Conservation (phyloP, 1,139 yeast species). For the Magnusiomyces suaveolens region DNA sequence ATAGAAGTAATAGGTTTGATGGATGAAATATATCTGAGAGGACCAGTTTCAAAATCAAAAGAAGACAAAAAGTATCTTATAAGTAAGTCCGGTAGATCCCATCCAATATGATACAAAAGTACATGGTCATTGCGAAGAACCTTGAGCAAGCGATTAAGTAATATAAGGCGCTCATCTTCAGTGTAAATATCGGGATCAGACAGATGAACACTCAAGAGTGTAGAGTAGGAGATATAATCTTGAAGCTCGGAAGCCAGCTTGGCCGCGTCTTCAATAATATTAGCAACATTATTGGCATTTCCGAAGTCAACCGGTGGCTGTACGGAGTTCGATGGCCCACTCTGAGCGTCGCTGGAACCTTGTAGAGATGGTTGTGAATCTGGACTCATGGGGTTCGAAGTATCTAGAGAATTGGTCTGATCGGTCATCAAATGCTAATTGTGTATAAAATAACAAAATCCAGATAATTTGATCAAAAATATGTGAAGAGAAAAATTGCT, state of each 20-base stretch:
- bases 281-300: not conserved
- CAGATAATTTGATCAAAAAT: too few species aligned
- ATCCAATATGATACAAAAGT: constrained; percentile 62
- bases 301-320: not conserved
- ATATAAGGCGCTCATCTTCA: constrained; percentile 40
- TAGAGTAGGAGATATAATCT: constrained; percentile 64
- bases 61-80: constrained; percentile 31
- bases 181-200: constrained; percentile 41
- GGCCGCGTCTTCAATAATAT: not conserved
- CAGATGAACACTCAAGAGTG: constrained; percentile 56
- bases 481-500: too few species aligned
- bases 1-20: constrained; percentile 37
- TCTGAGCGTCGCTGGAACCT: not conserved
- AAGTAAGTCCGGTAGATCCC: constrained; percentile 73
- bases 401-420: too few species aligned
- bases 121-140: constrained; percentile 34
- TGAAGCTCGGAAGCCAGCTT: constrained; percentile 29
- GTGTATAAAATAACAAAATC: too few species aligned
- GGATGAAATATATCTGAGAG: constrained; percentile 17
- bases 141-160: constrained; percentile 37
- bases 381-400: too few species aligned
- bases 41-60: constrained; percentile 21
- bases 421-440: too few species aligned
- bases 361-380: too few species aligned
- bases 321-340: not conserved